A percentile compares a stretch with the other conserved stretches of the same genome.
Conservation (phyloP, 2,329 filamentous ascomycete genomes). For the Botryotinia calthae region DNA sequence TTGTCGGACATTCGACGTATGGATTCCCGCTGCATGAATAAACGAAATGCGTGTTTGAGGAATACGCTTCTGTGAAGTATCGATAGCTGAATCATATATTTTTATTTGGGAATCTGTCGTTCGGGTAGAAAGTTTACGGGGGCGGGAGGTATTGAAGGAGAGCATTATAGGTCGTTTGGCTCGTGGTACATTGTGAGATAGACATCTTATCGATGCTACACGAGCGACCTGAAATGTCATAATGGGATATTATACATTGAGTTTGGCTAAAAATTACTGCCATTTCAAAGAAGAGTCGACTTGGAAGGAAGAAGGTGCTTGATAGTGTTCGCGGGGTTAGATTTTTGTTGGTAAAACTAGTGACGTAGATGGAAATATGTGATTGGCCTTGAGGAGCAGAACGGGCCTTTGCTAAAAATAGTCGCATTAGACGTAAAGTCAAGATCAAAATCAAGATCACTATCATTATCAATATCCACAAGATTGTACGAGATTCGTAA, state of each 20-base stretch:
- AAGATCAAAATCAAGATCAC: background rate
- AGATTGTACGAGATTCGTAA: background rate
- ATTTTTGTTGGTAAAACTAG: conserved; percentile 21
- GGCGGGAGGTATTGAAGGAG: conserved; percentile 10
- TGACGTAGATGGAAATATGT: conserved; percentile 35
- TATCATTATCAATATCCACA: background rate
- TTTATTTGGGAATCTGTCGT: background rate
- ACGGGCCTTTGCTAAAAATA: conserved; percentile 4
- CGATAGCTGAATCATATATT: conserved; percentile 13
- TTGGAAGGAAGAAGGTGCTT: conserved; percentile 23
- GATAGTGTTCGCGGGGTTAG: conserved; percentile 23
- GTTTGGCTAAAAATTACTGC: conserved; percentile 24
- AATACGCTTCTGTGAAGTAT: background rate
- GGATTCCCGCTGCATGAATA: conserved; percentile 6
- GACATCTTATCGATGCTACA: conserved; percentile 33
- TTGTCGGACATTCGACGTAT: conserved; percentile 2
- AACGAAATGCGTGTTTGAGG: background rate
- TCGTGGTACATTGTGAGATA: conserved; percentile 27
- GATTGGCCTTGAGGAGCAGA: conserved; percentile 21
- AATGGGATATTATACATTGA: conserved; percentile 29
- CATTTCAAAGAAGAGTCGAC: conserved; percentile 25
- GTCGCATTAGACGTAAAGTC: background rate
- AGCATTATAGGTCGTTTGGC: conserved; percentile 20
- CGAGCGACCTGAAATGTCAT: conserved; percentile 35
- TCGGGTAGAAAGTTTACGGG: conserved; percentile 1